These are phyloP conservation scores for Calocybe indica DNA, from an alignment of 768 basidiomycete species.

Conservation along the genomic window DNA sequence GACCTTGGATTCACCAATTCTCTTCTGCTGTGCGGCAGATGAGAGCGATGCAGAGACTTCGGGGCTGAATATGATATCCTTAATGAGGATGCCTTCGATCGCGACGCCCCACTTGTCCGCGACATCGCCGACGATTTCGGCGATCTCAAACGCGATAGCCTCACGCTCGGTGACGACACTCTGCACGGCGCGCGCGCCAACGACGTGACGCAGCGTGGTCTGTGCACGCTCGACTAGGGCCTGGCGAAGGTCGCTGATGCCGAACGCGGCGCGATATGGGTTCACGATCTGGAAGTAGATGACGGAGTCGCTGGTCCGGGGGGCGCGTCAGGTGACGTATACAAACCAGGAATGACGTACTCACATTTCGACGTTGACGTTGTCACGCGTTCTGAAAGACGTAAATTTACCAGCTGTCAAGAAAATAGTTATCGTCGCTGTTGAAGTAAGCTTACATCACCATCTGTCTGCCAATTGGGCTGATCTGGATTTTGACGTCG, in stretches of 20 bases:
- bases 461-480: conserved; percentile 75
- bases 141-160: conserved; percentile 93
- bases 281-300: conserved; percentile 88
- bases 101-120: conserved; percentile 96
- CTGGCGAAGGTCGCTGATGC: conserved; percentile 83
- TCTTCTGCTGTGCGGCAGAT: conserved; percentile 94
- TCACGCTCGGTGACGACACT: conserved; percentile 96
- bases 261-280: conserved; percentile 92
- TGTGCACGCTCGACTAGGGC: conserved; percentile 83
- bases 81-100: conserved; percentile 94
- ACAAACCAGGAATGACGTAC: conserved; percentile 17
- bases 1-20: conserved; percentile 94
- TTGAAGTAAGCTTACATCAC: conserved; percentile 54
- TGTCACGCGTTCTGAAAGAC: conserved; percentile 70
- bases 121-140: conserved; percentile 89
- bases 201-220: conserved; percentile 96
- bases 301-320: conserved; percentile 72
- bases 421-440: background rate
- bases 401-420: background rate
- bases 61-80: conserved; percentile 88
- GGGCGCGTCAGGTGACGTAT: background rate
- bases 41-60: conserved; percentile 91
- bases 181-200: conserved; percentile 93
- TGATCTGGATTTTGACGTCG: conserved; percentile 96
- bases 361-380: conserved; percentile 91